Evolutionary conservation across 1,284 basidiomycete species (phyloP).

Genomic region (Ceratobasidium theobromae): DNA sequence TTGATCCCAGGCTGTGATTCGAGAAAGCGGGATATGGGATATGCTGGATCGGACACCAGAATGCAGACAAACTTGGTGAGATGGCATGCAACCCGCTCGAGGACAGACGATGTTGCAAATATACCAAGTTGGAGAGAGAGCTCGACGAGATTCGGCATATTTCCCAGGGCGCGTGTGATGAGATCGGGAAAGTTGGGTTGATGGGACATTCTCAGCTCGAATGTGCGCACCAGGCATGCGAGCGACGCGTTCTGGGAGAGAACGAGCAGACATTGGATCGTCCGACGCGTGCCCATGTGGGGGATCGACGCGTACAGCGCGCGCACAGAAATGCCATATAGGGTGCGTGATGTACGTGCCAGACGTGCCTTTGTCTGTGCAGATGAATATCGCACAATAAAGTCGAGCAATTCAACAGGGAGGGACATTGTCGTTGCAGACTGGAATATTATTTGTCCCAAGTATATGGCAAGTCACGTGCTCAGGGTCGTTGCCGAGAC

Average conservation of each 20-base stretch:
- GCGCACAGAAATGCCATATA: not conserved
- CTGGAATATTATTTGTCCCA: not conserved
- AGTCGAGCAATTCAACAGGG: slow-evolving; percentile 9
- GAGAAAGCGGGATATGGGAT: not conserved
- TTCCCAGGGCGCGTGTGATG: not conserved
- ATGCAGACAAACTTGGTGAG: not conserved
- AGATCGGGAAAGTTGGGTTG: not conserved
- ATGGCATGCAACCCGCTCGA: not conserved
- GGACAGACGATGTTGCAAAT: not conserved
- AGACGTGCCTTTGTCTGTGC: not conserved
- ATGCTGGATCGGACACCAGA: not conserved
- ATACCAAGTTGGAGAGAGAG: slow-evolving; percentile 5
- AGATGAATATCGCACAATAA: not conserved
- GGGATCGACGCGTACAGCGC: slow-evolving; percentile 11
- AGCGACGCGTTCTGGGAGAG: not conserved
- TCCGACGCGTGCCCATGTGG: not conserved
- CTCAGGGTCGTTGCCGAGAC: not conserved
- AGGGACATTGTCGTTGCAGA: not conserved
- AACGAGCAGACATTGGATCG: not conserved
- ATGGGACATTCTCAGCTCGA: not conserved
- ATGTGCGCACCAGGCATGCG: slow-evolving; percentile 4
- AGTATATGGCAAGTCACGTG: not conserved
- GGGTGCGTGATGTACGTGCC: not conserved
- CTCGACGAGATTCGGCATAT: not conserved
- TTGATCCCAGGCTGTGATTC: slow-evolving; percentile 4